Base-by-base conservation (phyloP, 179 eudicot species). In the Drosera spatulata region DNA sequence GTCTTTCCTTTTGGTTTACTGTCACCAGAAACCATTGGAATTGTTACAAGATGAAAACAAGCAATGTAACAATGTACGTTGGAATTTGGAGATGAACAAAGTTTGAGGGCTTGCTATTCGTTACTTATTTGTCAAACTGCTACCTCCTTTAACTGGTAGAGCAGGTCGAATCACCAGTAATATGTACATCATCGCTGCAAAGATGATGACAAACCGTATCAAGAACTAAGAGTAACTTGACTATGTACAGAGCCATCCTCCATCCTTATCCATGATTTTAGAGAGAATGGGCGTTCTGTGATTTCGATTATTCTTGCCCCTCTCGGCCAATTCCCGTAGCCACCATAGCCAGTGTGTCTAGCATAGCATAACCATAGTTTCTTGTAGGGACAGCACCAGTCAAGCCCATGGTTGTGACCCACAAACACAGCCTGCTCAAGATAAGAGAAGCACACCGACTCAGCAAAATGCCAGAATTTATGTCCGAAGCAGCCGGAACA, bases 351-450 rank as follows among this genome's bases (percentile, higher is more conserved):
- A 6, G 91, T 82, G 62, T 91, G 98, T 44, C 96, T 75, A 10
- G 91, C 91, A 69, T 68, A 91, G 79, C 98, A 91, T 38, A 91
- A 77, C 96, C 98, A 88, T 4, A 88, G 62, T 58, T 79, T 82
- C 59, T 82, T 74, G 71, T 82, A 58, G 9, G 98, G 98, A 66
- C 95, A 91, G 62, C 98, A 91, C 98, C 98, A 91, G 71, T 91
- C 98, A 58, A 91, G 69, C 48, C 98, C 98, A 65, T 91, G 95
- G 79, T 91, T 85, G 73, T 91, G 98, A 43, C 98, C 98, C 50
- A 85, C 98, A 73, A 91, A 85, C 59, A 91, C 81, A 4, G 91
- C 95, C 97, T 91, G 79, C 63, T 60, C 65, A 63, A 68, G 7
- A 37, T 22, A n/a, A 62, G 12, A 50, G n/a, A 10, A 14, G 13